Conservation (phyloP, 148 eudicot species). For the Rhododendron griersonianum region DNA sequence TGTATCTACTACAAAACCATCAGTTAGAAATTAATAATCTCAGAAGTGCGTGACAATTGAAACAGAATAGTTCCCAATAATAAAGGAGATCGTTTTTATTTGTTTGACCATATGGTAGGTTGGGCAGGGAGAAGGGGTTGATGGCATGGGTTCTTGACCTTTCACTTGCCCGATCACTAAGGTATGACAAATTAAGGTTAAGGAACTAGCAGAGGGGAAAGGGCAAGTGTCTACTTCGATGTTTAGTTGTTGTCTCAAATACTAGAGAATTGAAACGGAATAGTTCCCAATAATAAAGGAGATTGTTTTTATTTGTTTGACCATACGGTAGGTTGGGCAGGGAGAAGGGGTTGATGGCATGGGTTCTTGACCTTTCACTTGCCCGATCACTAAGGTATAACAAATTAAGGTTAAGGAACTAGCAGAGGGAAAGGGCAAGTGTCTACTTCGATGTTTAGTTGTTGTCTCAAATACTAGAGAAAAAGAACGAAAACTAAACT, state of each 20-base stretch:
- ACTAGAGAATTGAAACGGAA: background rate
- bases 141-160: too few species aligned
- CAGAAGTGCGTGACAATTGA: background rate
- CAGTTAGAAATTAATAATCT: background rate
- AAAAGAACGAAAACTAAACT: background rate
- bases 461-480: background rate
- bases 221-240: background rate
- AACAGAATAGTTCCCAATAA: background rate
- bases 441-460: background rate
- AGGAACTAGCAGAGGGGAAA: background rate
- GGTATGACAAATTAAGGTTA: background rate
- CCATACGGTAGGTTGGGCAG: background rate
- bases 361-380: background rate
- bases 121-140: too few species aligned
- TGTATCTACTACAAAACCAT: slow-evolving; percentile 14
- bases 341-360: background rate
- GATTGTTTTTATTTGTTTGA: too few species aligned
- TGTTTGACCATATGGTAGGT: too few species aligned
- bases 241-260: background rate
- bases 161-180: too few species aligned
- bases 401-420: background rate
- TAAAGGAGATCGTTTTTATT: too few species aligned
- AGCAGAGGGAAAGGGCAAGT: background rate
- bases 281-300: too few species aligned
- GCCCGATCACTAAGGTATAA: too few species aligned